These are phyloP conservation scores for Lactarius trivialis DNA, from an alignment of 768 basidiomycete genomes.

Conservation along the genomic window DNA sequence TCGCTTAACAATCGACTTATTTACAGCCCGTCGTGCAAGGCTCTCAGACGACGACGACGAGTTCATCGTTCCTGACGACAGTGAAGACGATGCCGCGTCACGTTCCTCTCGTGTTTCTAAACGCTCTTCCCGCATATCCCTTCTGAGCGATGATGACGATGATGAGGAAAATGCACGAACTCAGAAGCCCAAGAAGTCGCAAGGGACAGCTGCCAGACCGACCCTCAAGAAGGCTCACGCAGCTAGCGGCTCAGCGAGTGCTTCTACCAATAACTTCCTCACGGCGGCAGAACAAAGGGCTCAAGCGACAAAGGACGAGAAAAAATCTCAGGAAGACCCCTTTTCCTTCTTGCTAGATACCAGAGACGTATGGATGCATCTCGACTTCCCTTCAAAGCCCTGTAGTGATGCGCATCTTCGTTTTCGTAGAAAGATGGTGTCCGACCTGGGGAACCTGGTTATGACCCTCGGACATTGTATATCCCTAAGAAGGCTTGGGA, in stretches of 20 bases:
- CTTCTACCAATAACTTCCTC: conserved; percentile 46
- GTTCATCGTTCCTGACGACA: conserved; percentile 61
- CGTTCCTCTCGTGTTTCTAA: conserved; percentile 49
- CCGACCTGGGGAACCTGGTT: conserved; percentile 72
- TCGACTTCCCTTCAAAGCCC: neutral
- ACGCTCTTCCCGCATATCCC: conserved; percentile 29
- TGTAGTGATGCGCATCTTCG: neutral
- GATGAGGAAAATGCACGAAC: conserved; percentile 28
- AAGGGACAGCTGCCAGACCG: conserved; percentile 29
- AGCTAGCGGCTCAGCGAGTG: conserved; percentile 23
- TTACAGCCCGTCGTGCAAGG: conserved; percentile 33
- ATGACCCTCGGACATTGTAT: conserved; percentile 84
- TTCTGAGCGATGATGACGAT: conserved; percentile 38
- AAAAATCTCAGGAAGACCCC: conserved; percentile 71
- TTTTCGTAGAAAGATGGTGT: conserved; percentile 65
- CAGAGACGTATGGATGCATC: conserved; percentile 50
- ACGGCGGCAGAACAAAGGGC: conserved; percentile 78
- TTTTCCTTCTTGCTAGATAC: conserved; percentile 68
- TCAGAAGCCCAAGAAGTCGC: conserved; percentile 35
- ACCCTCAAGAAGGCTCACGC: conserved; percentile 30
- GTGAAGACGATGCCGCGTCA: conserved; percentile 31
- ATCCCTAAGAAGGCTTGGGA: conserved; percentile 75
- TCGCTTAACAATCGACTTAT: neutral
- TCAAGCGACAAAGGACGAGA: conserved; percentile 72
- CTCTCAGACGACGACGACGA: conserved; percentile 51